A percentile compares a stretch with the other conserved stretches of the same genome.
Conservation (phyloP, 75 land plant species). For the Sequoiadendron giganteum region DNA sequence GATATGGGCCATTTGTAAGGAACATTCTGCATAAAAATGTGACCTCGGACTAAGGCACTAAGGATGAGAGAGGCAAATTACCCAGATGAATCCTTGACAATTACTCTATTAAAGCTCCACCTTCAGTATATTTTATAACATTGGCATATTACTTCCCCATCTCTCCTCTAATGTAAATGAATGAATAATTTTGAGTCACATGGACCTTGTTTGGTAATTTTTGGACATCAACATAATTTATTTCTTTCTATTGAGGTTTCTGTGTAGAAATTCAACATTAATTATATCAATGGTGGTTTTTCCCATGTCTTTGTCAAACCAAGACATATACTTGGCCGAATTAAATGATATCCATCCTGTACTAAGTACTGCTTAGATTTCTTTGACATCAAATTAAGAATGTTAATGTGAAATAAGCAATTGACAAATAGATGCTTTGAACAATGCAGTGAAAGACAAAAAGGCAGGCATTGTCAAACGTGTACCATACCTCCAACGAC, state of each 20-base stretch:
- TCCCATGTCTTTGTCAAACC: background rate
- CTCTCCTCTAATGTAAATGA: background rate
- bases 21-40: background rate
- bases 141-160: background rate
- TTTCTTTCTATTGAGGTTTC: background rate
- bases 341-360: background rate
- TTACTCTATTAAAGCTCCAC: background rate
- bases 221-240: background rate
- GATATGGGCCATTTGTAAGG: background rate
- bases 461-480: background rate
- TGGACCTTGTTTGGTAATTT: background rate
- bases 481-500: constrained; percentile 45
- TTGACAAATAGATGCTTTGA: background rate
- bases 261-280: background rate
- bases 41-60: background rate
- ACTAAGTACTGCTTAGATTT: background rate
- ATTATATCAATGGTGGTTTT: background rate
- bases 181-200: background rate
- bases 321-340: background rate
- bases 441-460: background rate
- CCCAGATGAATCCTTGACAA: background rate
- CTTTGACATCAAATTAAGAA: background rate
- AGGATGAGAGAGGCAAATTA: background rate
- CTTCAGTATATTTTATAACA: background rate
- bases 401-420: background rate